These are phyloP conservation scores for Gamarada debralockiae DNA, from an alignment of 495 filamentous ascomycete species.

Conservation along the genomic window DNA sequence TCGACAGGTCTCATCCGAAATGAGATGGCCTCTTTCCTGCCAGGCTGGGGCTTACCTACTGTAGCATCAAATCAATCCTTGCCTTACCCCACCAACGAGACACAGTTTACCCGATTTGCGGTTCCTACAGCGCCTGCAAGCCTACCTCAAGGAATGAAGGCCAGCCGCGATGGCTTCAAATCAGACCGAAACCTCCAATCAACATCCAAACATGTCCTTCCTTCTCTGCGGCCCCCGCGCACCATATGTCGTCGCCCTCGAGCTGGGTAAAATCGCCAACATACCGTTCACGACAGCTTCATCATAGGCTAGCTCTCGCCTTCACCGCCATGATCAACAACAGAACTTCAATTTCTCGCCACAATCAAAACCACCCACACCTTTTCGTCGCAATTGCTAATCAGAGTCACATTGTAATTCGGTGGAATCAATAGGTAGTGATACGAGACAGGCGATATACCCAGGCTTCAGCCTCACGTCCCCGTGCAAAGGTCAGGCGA, in stretches of 20 bases:
- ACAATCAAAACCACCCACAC: not conserved
- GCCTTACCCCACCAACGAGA: too few relatives aligned
- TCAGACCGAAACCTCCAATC: not conserved
- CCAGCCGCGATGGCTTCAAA: too few relatives aligned
- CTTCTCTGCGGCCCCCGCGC: not conserved
- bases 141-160: too few relatives aligned
- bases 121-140: too few relatives aligned
- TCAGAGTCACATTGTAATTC: not conserved
- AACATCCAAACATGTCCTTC: slow-evolving; percentile 1
- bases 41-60: too few relatives aligned
- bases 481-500: slow-evolving; percentile 13
- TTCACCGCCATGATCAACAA: not conserved
- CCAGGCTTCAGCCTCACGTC: slow-evolving; percentile 13
- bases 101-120: too few relatives aligned
- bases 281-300: slow-evolving; percentile 8
- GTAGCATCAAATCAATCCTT: too few relatives aligned
- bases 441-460: slow-evolving; percentile 14
- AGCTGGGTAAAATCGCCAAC: not conserved
- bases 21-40: too few relatives aligned
- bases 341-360: not conserved
- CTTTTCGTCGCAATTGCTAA: not conserved
- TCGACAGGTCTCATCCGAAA: too few relatives aligned
- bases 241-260: not conserved
- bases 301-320: not conserved
- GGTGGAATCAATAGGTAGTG: not conserved